These are phyloP conservation scores for Tylopilus vinaceipallidus DNA, from an alignment of 768 basidiomycete genomes.

Conservation along the genomic window DNA sequence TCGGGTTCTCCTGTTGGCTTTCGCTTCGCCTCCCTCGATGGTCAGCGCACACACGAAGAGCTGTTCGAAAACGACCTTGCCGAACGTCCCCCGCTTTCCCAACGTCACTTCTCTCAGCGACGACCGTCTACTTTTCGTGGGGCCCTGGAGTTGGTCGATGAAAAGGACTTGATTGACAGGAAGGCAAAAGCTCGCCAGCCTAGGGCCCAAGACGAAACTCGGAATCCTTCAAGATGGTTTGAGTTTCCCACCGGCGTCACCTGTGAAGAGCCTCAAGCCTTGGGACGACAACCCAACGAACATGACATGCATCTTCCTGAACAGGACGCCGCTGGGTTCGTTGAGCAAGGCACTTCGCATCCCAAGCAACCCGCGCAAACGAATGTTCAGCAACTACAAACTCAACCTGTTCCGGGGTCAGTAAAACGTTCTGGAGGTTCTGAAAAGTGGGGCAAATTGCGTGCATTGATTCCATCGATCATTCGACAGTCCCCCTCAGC, in stretches of 20 bases:
- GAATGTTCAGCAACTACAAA: slow-evolving; percentile 22
- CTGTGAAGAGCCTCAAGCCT: slow-evolving; percentile 27
- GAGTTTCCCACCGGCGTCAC: slow-evolving; percentile 41
- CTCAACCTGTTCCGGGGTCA: slow-evolving; percentile 28
- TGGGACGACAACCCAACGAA: slow-evolving; percentile 18
- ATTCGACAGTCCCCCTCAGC: slow-evolving; percentile 35
- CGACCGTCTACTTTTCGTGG: slow-evolving; percentile 56
- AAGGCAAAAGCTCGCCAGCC: slow-evolving; percentile 55
- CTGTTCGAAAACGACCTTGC: slow-evolving; percentile 32
- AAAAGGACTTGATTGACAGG: slow-evolving; percentile 43
- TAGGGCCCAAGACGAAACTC: slow-evolving; percentile 47
- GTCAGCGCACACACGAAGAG: slow-evolving; percentile 27
- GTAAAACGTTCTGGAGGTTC: slow-evolving; percentile 23
- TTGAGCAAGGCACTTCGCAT: slow-evolving; percentile 5
- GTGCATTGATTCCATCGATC: slow-evolving; percentile 62
- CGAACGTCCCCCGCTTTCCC: slow-evolving; percentile 36
- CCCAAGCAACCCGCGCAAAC: slow-evolving; percentile 1
- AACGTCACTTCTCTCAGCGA: slow-evolving; percentile 14
- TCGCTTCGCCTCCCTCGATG: slow-evolving; percentile 25
- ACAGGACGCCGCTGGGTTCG: not conserved
- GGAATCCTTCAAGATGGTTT: slow-evolving; percentile 55
- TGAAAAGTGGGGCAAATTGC: slow-evolving; percentile 62
- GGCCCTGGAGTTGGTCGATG: slow-evolving; percentile 50
- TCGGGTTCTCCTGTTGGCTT: slow-evolving; percentile 39
- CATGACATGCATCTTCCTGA: slow-evolving; percentile 25